Conservation (phyloP, 352 stramenopile genomes). For the Phytophthora palmivora region DNA sequence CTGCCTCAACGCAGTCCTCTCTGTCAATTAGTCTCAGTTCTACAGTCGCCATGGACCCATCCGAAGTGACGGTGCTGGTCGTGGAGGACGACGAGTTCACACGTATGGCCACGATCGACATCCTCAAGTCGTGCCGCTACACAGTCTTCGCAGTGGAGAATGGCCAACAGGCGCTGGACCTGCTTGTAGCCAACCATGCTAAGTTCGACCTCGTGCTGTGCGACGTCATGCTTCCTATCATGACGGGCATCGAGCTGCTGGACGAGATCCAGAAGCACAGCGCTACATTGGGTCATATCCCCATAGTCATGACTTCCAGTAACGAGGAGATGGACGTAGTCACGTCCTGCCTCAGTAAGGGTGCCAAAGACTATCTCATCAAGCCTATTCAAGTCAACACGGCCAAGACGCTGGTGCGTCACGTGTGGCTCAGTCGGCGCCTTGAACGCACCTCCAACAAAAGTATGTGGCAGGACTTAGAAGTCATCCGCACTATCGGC, state of each 20-base stretch:
- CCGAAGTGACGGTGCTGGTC: conserved; percentile 89
- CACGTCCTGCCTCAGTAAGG: conserved; percentile 88
- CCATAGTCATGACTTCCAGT: conserved; percentile 91
- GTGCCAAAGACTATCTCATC: conserved; percentile 92
- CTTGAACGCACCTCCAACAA: conserved; percentile 71
- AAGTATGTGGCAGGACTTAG: conserved; percentile 86
- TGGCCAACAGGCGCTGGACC: conserved; percentile 75
- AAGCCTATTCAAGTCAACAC: conserved; percentile 92
- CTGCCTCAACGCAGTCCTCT: conserved; percentile 13
- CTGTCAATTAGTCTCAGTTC: conserved; percentile 1
- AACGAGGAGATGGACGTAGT: conserved; percentile 93
- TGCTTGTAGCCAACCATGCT: conserved; percentile 71
- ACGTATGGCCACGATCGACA: conserved; percentile 89
- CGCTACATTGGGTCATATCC: conserved; percentile 76
- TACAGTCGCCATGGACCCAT: conserved; percentile 70
- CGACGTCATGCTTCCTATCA: conserved; percentile 91
- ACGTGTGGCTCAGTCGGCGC: conserved; percentile 85
- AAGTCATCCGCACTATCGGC: conserved; percentile 87
- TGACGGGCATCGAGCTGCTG: conserved; percentile 90
- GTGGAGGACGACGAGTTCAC: conserved; percentile 92
- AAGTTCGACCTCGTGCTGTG: conserved; percentile 90
- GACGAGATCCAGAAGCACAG: conserved; percentile 82
- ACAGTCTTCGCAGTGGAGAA: conserved; percentile 87
- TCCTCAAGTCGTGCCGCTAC: conserved; percentile 89
- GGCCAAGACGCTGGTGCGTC: conserved; percentile 89